Base-by-base conservation (phyloP, 768 basidiomycete species). In the Amanita fuliginea region DNA sequence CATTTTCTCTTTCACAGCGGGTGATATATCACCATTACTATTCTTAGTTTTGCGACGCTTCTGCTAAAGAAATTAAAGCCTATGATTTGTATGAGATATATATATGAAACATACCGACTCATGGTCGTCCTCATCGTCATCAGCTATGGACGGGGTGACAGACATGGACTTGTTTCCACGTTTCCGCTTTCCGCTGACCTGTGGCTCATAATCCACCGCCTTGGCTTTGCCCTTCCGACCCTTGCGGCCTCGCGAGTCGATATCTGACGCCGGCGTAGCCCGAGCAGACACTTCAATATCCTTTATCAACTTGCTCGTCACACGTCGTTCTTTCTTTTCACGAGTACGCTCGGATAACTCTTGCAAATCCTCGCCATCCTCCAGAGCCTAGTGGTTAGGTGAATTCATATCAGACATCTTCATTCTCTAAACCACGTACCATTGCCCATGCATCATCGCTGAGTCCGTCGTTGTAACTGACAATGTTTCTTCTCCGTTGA, bases 381-480 rank as follows among this genome's bases (percentile, higher is more conserved):
- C 86, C 41, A 88, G 67, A 46, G 86, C 85, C 81, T 53, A 24
- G 34, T 19, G 43, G 16, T 37, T 37, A 44, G 28, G 45, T 16
- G 28, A 50, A 14, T 18, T 18, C 49, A 16, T 14, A 21, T 32
- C 13, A n/a, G 28, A 22, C 35, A 14, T 46, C 36, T 48, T 19
- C 30, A 34, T 24, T 11, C 9, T 14, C n/a, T 9, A 34, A 9
- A 33, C n/a, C 18, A 70, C 75, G 52, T 60, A 84, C 84, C 75
- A 86, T 75, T 28, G 90, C 80, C 86, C 91, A 96, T 56, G 93
- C 84, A 59, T 96, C 95, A 56, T 98, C 95, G 46, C 81, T 85
- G 49, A 98, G 73, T 13, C 93, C 93, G 60, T 97, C 95, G 52
- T 86, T 94, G 60, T 98, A 98, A 60, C 80, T 84, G 53, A 98